Evolutionary conservation across 805 yeast genomes (phyloP), one percentile per base, ranked within the genome.

Genomic region (Starmera pachycereana): DNA sequence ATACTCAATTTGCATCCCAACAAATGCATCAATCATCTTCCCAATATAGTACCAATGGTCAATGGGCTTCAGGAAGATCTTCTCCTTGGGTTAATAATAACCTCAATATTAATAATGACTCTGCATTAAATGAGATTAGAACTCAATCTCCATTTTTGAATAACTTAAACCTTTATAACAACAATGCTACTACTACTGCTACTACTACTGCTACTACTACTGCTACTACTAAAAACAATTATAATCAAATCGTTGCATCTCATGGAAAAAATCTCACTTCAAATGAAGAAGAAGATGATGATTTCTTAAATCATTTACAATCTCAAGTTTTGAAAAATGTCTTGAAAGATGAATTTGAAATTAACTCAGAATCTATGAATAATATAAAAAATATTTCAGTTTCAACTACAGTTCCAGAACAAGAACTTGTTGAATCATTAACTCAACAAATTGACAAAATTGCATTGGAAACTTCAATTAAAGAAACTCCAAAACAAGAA

Each of bases 241-340:
- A 14, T 12, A 33, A 19, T 19, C 29, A 19, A 12, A 2, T 22
- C 29, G 6, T 12, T 25, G 16, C 18, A 33, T 3, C 14, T 31
- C 22, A 12, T 12, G 14, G 11, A 5, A 6, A 29, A 12, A 12
- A 11, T 3, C 8, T 12, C 12, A 29, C 12, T 11, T 8, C 30
- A 29, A 19, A 27, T 19, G 16, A 18, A 4, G 40, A 18, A 4
- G 40, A 36, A 12, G 49, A 51, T 27, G 55, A 54, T 29, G 55
- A 56, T 12, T 55, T 64, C n/a, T 59, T 69, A 38, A 59, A 56
- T 33, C 61, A 60, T 19, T 51, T 69, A 32, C 69, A 65, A 29
- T 52, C 61, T 16, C 62, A 65, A 4, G 71, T 68, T 19, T 61
- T 69, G 14, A 61, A 63, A 32, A 67, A 60, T 31, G 65, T 69